Percentiles rank a stretch among this genome's conserved stretches.
phyloP scores from a whole-genome alignment of 805 yeast species.

The Tetrapisispora nanseiensis region DNA sequence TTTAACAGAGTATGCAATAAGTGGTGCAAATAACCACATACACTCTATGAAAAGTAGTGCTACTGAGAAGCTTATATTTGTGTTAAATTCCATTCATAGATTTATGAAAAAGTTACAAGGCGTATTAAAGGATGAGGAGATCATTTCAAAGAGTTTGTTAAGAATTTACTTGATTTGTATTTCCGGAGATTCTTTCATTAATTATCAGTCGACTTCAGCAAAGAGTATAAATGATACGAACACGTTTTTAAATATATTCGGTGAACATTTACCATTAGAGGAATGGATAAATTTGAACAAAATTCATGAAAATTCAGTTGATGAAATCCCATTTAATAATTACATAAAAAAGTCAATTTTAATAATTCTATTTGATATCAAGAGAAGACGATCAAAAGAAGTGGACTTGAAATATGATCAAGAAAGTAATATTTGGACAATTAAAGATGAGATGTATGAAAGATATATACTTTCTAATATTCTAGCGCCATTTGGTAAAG shows the following conservation, averaged over 20 bases:
- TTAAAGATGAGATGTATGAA: not conserved
- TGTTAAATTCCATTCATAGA: slow-evolving; percentile 8
- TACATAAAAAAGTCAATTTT: slow-evolving; percentile 13
- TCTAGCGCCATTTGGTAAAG: slow-evolving; percentile 9
- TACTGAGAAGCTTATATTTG: slow-evolving; percentile 13
- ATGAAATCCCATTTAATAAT: slow-evolving; percentile 3
- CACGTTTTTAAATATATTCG: slow-evolving; percentile 9
- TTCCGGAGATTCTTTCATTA: not conserved
- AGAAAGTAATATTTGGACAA: slow-evolving; percentile 8
- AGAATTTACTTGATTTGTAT: slow-evolving; percentile 16
- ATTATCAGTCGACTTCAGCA: not conserved
- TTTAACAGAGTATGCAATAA: slow-evolving; percentile 10
- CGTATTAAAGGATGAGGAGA: not conserved
- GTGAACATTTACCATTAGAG: slow-evolving; percentile 12
- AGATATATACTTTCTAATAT: not conserved
- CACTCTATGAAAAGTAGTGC: slow-evolving; percentile 6
- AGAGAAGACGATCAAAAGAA: slow-evolving; percentile 9
- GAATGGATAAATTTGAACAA: slow-evolving; percentile 11
- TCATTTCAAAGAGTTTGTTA: slow-evolving; percentile 15
- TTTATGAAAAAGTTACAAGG: slow-evolving; percentile 6
- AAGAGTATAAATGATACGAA: not conserved
- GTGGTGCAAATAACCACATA: slow-evolving; percentile 2
- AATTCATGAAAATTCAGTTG: not conserved
- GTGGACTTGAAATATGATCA: slow-evolving; percentile 6
- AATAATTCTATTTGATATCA: slow-evolving; percentile 16